These are phyloP conservation scores for Crassisporium funariophilum DNA, from an alignment of 768 basidiomycete species.

Conservation along the genomic window DNA sequence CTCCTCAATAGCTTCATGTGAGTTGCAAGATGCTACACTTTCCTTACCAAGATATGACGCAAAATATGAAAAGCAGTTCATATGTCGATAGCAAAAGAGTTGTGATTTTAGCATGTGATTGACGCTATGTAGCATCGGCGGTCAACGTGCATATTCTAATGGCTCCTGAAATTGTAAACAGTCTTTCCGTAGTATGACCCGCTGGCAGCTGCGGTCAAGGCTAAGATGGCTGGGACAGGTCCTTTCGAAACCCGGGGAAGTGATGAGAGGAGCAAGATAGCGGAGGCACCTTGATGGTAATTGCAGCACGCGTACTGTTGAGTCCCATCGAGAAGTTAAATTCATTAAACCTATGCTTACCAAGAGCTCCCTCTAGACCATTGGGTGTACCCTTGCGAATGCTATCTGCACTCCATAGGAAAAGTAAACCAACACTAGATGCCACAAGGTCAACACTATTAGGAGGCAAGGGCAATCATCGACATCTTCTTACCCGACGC, in stretches of 20 bases:
- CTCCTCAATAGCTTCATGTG: too few relatives aligned
- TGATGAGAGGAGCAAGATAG: conserved; percentile 73
- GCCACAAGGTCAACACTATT: not conserved
- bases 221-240: conserved; percentile 67
- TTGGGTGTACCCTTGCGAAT: conserved; percentile 73
- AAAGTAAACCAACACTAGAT: conserved; percentile 72
- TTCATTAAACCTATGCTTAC: conserved; percentile 40
- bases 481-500: conserved; percentile 58
- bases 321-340: too few relatives aligned
- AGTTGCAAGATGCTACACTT: too few relatives aligned
- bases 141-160: conserved; percentile 13
- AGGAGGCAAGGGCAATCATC: not conserved
- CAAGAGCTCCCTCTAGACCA: conserved; percentile 79
- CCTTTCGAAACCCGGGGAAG: conserved; percentile 73
- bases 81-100: too few relatives aligned
- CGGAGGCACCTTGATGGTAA: conserved; percentile 64
- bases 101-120: conserved; percentile 9
- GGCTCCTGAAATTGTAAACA: conserved; percentile 42
- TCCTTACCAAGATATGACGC: too few relatives aligned
- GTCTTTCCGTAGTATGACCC: conserved; percentile 72
- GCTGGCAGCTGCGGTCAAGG: conserved; percentile 60
- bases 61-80: too few relatives aligned
- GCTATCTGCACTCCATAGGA: conserved; percentile 76
- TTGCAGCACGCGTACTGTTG: not conserved
- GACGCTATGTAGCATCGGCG: not conserved